A percentile compares a stretch with the other conserved stretches of the same genome.
Evolutionary conservation across 2,329 filamentous ascomycete species (phyloP).

Genomic region (Aspergillus uvarum): DNA sequence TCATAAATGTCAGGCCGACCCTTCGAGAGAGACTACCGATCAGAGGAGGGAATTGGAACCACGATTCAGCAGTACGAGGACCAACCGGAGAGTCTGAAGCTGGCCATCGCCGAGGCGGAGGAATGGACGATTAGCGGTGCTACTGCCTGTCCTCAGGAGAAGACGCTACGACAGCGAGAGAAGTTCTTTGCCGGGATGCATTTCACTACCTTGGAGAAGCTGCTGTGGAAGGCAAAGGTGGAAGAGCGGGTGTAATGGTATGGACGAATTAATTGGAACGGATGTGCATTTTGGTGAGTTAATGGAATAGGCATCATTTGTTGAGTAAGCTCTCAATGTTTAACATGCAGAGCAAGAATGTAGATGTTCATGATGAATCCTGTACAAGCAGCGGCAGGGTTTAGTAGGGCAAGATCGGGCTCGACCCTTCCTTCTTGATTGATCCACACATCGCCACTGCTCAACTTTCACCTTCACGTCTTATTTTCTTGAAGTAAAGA

Average conservation of each 20-base stretch:
- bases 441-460: too few species aligned
- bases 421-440: too few species aligned
- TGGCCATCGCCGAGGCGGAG: not conserved
- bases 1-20: not conserved
- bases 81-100: not conserved
- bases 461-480: too few species aligned
- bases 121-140: not conserved
- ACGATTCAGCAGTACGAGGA: not conserved
- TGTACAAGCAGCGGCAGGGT: too few species aligned
- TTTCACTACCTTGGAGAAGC: not conserved
- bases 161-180: not conserved
- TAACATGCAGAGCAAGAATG: too few species aligned
- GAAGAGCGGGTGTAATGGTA: not conserved
- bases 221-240: not conserved
- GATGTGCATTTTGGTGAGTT: too few species aligned
- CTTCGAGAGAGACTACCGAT: not conserved
- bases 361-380: too few species aligned
- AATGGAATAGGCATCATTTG: too few species aligned
- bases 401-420: too few species aligned
- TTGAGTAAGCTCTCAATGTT: too few species aligned
- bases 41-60: not conserved
- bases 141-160: not conserved
- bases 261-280: not conserved
- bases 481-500: too few species aligned
- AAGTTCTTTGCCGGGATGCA: not conserved